phyloP scores from a whole-genome alignment of 129 eudicot species.

The Pulicaria dysenterica region DNA sequence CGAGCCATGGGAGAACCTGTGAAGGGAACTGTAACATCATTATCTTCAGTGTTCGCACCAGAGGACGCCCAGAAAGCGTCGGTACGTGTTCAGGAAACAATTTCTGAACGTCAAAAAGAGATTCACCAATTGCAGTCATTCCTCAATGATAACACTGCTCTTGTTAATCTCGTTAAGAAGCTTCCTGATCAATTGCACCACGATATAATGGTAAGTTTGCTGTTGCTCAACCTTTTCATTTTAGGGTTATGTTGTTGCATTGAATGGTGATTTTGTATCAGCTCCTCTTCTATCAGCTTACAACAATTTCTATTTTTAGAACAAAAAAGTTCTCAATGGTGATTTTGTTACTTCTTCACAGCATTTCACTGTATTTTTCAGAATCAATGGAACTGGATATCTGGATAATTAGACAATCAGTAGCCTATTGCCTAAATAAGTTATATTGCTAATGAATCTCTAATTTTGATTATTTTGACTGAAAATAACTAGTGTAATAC shows the following conservation, averaged over 20 bases:
- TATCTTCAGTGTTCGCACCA: conserved; percentile 58
- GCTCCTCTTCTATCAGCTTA: neutral
- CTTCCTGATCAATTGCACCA: conserved; percentile 87
- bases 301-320: neutral
- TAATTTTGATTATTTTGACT: neutral
- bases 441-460: neutral
- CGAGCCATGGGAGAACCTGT: conserved; percentile 35
- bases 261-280: no score
- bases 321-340: neutral
- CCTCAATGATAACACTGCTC: conserved; percentile 54
- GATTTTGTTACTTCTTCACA: neutral
- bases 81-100: conserved; percentile 52
- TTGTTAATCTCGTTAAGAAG: conserved; percentile 63
- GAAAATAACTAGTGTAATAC: neutral
- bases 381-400: neutral
- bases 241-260: neutral
- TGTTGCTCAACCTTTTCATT: neutral
- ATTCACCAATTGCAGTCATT: conserved; percentile 54
- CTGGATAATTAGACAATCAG: neutral
- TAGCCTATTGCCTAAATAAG: neutral
- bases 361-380: neutral
- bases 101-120: conserved; percentile 49
- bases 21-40: conserved; percentile 74
- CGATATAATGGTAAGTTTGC: conserved; percentile 58
- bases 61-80: conserved; percentile 78